Base-by-base conservation (phyloP, 495 filamentous ascomycete species). In the Penicillium egyptiacum region DNA sequence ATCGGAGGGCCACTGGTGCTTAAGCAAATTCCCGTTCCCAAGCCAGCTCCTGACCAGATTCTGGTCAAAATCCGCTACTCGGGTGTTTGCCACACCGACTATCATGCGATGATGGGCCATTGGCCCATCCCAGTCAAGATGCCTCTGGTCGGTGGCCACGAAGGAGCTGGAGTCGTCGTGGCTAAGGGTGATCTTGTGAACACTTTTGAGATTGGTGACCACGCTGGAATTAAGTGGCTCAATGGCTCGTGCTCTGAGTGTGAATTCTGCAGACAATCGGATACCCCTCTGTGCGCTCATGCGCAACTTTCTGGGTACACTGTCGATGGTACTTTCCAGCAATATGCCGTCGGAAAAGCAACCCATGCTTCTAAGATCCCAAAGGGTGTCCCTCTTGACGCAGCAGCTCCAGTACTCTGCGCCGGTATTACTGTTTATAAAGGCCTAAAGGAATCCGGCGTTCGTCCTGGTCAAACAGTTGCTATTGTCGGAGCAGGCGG, bases 401-500 rank as follows among this genome's bases (percentile, higher is more conserved):
- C 81, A 19, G 77, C 91, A 30, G 81, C 91, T 3, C 91, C 91
- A 26, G 83, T 94, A 44, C 82, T 95, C 1, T 93, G 89, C 67
- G 91, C 90, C 48, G 91, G 91, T 68, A 84, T 96, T 66, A 96
- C 91, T 26, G 91, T 94, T 57, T 96, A 95, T 79, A 95, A 94
- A 75, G 91, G 89, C 16, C 71, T 96, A 31, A 95, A 94, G 75
- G 90, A 95, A 71, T 90, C 88, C 2, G 85, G 83, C 17, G 87
- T 79, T 1, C 74, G 82, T 2, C 83, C 91, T 0, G 91, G 91
- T 31, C 83, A 95, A 70, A 86, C 79, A 12, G 84, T 96, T n/a
- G 91, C 88, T 50, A 88, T 96, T 63, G 91, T 93, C 53, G 91
- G 91, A 60, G 91, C 91, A n/a, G 91, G 91, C 28, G 91, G 91